Evolutionary conservation across 2,329 filamentous ascomycete genomes (phyloP).

Genomic region (Phaeosphaeria sp.): DNA sequence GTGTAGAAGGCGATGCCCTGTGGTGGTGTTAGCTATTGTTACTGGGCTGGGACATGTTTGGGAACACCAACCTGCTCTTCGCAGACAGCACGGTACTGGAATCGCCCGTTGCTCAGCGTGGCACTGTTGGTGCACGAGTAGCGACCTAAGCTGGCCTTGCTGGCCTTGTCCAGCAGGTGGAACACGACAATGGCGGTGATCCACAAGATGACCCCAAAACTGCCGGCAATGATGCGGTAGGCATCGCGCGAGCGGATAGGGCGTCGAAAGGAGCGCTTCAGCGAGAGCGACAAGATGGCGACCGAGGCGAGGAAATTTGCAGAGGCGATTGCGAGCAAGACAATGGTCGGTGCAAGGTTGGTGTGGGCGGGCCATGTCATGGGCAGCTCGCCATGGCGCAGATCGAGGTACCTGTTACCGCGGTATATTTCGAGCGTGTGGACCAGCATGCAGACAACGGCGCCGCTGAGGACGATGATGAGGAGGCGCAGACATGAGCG

Average conservation of each 20-base stretch:
- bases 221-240: slow-evolving; percentile 43
- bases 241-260: slow-evolving; percentile 43
- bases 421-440: slow-evolving; percentile 46
- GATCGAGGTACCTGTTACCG: slow-evolving; percentile 44
- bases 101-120: slow-evolving; percentile 44
- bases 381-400: slow-evolving; percentile 45
- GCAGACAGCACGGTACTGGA: slow-evolving; percentile 47
- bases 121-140: slow-evolving; percentile 45
- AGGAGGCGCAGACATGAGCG: slow-evolving; percentile 46
- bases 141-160: slow-evolving; percentile 44
- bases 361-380: slow-evolving; percentile 48
- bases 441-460: slow-evolving; percentile 43
- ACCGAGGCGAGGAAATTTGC: slow-evolving; percentile 44
- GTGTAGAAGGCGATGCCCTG: slow-evolving; percentile 46
- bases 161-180: slow-evolving; percentile 43
- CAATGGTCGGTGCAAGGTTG: slow-evolving; percentile 44
- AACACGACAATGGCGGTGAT: slow-evolving; percentile 39
- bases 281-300: slow-evolving; percentile 39
- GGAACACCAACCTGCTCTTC: slow-evolving; percentile 40
- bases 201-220: slow-evolving; percentile 45
- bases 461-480: slow-evolving; percentile 46
- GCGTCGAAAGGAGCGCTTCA: slow-evolving; percentile 42
- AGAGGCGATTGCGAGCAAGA: slow-evolving; percentile 42
- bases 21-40: slow-evolving; percentile 18
- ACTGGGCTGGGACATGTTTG: background rate